A percentile compares a stretch with the other conserved stretches of the same genome.
Conservation (phyloP, 495 filamentous ascomycete genomes). For the Lindgomyces ingoldianus region DNA sequence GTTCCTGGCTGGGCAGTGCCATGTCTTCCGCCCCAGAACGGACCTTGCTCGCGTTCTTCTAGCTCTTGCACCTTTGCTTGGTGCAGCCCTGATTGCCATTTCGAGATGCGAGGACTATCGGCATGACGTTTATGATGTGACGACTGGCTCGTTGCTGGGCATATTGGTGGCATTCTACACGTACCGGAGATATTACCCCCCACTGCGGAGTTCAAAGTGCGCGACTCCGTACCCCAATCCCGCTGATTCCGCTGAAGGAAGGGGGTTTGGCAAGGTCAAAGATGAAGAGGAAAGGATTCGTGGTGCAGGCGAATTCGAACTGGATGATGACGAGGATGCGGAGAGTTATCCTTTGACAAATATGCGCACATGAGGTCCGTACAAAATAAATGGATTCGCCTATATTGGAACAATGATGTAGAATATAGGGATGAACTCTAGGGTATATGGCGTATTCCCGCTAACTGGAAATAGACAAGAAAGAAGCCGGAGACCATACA, state of each 20-base stretch:
- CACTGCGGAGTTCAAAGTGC: constrained; percentile 52
- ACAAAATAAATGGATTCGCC: not conserved
- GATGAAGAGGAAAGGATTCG: constrained; percentile 35
- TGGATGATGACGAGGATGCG: constrained; percentile 13
- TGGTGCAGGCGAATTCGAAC: constrained; percentile 31
- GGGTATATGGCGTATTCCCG: not conserved
- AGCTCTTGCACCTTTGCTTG: constrained; percentile 68
- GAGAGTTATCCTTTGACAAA: constrained; percentile 17
- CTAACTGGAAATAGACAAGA: not conserved
- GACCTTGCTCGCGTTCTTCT: constrained; percentile 64
- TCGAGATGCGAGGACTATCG: constrained; percentile 92
- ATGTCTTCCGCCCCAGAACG: constrained; percentile 71
- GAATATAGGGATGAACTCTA: not conserved
- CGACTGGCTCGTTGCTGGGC: constrained; percentile 71
- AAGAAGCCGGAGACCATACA: not conserved
- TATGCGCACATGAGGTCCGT: constrained; percentile 3
- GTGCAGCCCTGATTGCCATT: constrained; percentile 83
- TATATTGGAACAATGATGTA: not conserved
- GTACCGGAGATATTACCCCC: constrained; percentile 71
- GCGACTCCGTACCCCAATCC: constrained; percentile 55
- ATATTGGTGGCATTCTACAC: constrained; percentile 75
- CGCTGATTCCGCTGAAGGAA: constrained; percentile 11
- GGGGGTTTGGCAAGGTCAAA: constrained; percentile 28
- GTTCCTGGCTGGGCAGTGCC: constrained; percentile 77
- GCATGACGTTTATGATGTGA: constrained; percentile 94